phyloP scores from a whole-genome alignment of 257 asterid species.

The Nicotiana attenuata region DNA sequence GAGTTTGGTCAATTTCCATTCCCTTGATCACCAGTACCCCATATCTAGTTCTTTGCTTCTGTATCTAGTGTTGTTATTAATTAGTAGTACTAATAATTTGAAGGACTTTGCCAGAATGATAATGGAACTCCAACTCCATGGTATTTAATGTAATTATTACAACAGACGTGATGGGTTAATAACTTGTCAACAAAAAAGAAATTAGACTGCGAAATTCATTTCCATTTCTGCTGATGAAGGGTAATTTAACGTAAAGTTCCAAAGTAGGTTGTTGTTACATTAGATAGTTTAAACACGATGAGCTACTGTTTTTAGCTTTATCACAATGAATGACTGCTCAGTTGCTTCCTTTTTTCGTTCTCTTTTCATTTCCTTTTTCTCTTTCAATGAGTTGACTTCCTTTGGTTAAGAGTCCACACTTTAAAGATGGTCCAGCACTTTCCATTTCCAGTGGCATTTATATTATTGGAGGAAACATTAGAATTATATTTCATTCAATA shows the following conservation, averaged over 20 bases:
- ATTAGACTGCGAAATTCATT: too few relatives aligned
- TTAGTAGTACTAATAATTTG: background rate
- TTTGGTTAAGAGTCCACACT: background rate
- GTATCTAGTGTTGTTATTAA: background rate
- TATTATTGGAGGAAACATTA: background rate
- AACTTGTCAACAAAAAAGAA: background rate
- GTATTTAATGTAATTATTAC: background rate
- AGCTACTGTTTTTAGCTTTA: background rate
- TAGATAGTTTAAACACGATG: background rate
- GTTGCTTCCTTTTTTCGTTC: background rate
- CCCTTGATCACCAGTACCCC: conserved; percentile 16
- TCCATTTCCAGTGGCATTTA: background rate
- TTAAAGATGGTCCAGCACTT: background rate
- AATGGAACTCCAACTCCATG: background rate
- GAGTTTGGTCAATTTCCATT: conserved; percentile 42
- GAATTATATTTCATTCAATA: background rate
- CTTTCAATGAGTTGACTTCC: background rate
- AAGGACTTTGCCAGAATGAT: conserved; percentile 1
- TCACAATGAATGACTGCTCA: background rate
- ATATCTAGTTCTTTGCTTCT: background rate
- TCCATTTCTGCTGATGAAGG: background rate
- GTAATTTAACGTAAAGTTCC: background rate
- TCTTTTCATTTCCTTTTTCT: background rate
- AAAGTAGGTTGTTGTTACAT: background rate
- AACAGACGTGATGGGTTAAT: background rate